Base-by-base conservation (phyloP, 2,329 filamentous ascomycete species). In the Amylocarpus encephaloides region DNA sequence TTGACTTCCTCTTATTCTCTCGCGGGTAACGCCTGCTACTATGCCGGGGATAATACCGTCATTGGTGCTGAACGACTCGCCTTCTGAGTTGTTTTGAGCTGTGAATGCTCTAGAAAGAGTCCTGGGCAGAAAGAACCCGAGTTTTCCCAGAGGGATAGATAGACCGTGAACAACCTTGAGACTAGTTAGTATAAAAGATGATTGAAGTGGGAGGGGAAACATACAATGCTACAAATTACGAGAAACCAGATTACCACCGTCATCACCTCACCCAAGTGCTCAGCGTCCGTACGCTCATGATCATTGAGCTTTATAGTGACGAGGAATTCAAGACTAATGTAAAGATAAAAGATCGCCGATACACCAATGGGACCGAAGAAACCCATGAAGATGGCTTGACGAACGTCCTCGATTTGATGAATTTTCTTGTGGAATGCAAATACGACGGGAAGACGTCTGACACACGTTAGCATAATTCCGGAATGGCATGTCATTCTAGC, bases 341-440 rank as follows among this genome's bases (percentile, higher is more conserved):
- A 94, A 5, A 96, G 75, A 64, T 96, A 95, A 66, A 95, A 96
- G 16, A 95, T 79, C 1, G 89, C 91, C 13, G 87, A 88, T 1
- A 95, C 90, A 2, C 92, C 90, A 49, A 96, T 91, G 0, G 91
- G 91, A 0, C 91, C 91, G 57, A 96, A 96, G 71, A 95, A 95
- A 0, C 91, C 91, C 6, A 93, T 87, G 62, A 95, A 95, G 0
- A 87, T 70, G 1, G 89, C 89, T 58, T 95, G 89, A 3, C 79
- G 77, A 29, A 78, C 67, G 36, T 85, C 75, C 50, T 89, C 79
- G 38, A 95, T 90, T 64, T 95, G 88, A 29, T 79, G 86, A 40
- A 95, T 91, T 52, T 78, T 76, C 59, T 78, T 85, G 64, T 91
- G 85, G 67, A 92, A 73, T 0, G 76, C 78, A 46, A 88, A 78